A percentile compares a stretch with the other conserved stretches of the same genome.
These are phyloP conservation scores for Fraxinus floribunda DNA, from an alignment of 305 asterid species.

Conservation along the genomic window DNA sequence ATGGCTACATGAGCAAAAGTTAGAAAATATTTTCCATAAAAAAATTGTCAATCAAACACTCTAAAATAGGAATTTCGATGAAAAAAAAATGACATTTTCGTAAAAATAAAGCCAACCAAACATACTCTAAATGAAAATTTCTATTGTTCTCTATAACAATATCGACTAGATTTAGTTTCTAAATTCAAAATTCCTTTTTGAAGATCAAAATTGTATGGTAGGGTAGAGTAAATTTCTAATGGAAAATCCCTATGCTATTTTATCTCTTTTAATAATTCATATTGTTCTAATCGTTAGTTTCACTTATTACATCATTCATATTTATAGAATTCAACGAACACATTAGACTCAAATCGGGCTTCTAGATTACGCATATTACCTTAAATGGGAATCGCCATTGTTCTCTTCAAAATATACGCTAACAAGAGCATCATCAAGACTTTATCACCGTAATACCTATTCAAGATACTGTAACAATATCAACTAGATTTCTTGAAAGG, in stretches of 20 bases:
- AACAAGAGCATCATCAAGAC: not conserved
- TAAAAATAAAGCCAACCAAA: too few relatives aligned
- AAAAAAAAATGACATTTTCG: too few relatives aligned
- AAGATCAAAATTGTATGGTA: not conserved
- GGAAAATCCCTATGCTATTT: not conserved
- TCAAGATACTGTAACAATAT: not conserved
- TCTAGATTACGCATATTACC: conserved; percentile 14
- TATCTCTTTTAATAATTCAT: not conserved
- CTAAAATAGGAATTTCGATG: too few relatives aligned
- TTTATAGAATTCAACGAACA: not conserved
- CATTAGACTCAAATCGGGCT: not conserved
- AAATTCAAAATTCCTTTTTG: not conserved
- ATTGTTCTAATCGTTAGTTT: conserved; percentile 25
- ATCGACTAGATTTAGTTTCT: not conserved
- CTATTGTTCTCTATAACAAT: not conserved
- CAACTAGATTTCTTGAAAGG: not conserved
- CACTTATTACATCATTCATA: conserved; percentile 7
- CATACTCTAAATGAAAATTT: not conserved
- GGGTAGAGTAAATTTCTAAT: not conserved
- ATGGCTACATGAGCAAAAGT: too few relatives aligned
- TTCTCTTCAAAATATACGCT: not conserved
- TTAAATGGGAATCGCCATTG: not conserved
- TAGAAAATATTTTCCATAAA: too few relatives aligned
- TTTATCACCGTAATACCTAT: not conserved
- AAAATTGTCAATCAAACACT: too few relatives aligned